Evolutionary conservation across 129 eudicot genomes (phyloP).

Genomic region (Flaveria sonorensis): DNA sequence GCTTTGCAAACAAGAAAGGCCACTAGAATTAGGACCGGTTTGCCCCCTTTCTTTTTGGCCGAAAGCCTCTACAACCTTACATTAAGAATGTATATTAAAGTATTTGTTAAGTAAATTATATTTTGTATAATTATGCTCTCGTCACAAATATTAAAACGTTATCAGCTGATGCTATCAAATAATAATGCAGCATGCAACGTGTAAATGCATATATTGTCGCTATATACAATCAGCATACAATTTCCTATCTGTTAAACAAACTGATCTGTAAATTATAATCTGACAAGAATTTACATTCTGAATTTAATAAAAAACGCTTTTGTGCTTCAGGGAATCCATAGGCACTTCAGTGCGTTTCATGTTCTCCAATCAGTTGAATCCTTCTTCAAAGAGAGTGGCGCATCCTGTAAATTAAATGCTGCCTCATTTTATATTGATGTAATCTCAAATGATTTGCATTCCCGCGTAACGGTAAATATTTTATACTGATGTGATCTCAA

Average conservation of each 20-base stretch:
- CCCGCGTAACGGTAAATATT: conserved; percentile 61
- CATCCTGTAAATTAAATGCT: conserved; percentile 65
- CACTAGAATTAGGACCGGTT: too few species aligned
- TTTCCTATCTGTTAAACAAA: background rate
- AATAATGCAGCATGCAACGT: background rate
- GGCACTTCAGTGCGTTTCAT: conserved; percentile 68
- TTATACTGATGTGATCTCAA: background rate
- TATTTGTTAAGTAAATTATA: background rate
- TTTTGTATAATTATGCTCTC: background rate
- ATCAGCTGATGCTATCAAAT: background rate
- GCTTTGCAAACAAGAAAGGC: too few species aligned
- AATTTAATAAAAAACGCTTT: background rate
- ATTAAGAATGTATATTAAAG: background rate
- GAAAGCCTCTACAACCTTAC: too few species aligned
- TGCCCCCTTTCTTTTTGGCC: too few species aligned
- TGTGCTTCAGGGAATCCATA: conserved; percentile 75
- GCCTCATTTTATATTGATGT: conserved; percentile 67
- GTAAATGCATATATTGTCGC: background rate
- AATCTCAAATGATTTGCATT: conserved; percentile 44
- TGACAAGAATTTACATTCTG: conserved; percentile 13
- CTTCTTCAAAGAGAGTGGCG: conserved; percentile 55
- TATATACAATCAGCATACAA: background rate
- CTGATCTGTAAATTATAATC: conserved; percentile 1
- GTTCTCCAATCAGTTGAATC: conserved; percentile 77
- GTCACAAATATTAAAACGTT: background rate